A percentile compares a stretch with the other conserved stretches of the same genome.
Conservation (phyloP, 2,329 filamentous ascomycete species). For the Paecilomyces variotii region DNA sequence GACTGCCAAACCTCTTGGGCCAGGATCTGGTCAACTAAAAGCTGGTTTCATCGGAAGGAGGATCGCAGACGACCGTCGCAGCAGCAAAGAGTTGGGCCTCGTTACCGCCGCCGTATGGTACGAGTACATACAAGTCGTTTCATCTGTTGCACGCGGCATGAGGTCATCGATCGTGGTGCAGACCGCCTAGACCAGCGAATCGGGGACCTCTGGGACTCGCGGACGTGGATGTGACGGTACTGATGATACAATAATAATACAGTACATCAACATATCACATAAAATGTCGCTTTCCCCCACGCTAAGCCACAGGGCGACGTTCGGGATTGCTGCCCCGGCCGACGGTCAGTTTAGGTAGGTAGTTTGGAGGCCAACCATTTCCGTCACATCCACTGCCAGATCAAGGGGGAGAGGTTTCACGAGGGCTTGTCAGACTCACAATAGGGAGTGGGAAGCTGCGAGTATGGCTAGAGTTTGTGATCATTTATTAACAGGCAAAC, state of each 20-base stretch:
- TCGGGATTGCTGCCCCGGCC: background rate
- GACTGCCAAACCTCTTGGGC: background rate
- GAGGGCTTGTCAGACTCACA: background rate
- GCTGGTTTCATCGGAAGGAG: background rate
- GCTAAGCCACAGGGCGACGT: background rate
- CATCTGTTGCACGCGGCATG: background rate
- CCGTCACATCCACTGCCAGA: background rate
- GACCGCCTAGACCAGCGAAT: background rate
- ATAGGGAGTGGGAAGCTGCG: too few species aligned
- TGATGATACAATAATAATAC: background rate
- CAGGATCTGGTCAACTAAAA: background rate
- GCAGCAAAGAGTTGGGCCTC: slow-evolving; percentile 1
- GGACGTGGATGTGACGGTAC: background rate
- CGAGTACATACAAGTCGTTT: background rate
- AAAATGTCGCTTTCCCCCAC: background rate
- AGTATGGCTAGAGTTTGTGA: too few species aligned
- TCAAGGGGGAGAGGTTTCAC: background rate
- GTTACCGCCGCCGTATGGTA: background rate
- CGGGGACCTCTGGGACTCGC: background rate
- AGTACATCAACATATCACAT: background rate
- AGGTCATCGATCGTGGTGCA: background rate
- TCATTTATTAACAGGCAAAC: background rate
- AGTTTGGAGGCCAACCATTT: background rate
- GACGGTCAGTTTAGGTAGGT: background rate
- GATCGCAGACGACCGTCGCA: background rate